Base-by-base conservation (phyloP, 352 stramenopile species). In the Globisporangium yorkense region DNA sequence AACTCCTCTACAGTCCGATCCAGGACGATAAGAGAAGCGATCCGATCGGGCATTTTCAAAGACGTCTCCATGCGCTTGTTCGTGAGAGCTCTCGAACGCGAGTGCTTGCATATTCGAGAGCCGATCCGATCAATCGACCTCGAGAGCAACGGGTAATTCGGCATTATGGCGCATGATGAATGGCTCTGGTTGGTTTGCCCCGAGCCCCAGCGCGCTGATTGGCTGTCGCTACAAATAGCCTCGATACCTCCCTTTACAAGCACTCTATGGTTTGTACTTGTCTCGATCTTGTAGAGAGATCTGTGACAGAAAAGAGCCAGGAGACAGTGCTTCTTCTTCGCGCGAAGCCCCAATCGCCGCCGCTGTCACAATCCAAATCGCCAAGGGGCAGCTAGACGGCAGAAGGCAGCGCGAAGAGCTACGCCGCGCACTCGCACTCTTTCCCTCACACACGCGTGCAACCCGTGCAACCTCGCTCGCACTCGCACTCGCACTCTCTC, bases 281-380 rank as follows among this genome's bases (percentile, higher is more conserved):
- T 20, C 15, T 46, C 18, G 41, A 16, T 47, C 41, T 47, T 47
- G 18, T 47, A 47, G 5, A 6, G 20, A 47, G 18, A 21, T 1
- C 0, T 20, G 6, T n/a, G 15, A 21, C 10, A 9, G 40, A 66
- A 48, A 61, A 61, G 29, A 57, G 31, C 31, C 53, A 43, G 15
- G 41, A 54, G 15, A 31, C 8, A 45, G 31, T 8, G n/a, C 33
- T 13, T 7, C 18, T n/a, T 24, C n/a, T 44, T 59, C 29, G n/a
- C 18, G 16, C 18, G 16, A 18, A 58, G 51, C 58, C 58, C 43
- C 21, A 62, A 62, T 56, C 57, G 51, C 54, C 41, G 37, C 52
- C 20, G 21, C 33, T 9, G 51, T 48, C 59, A 65, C 46, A 65
- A 65, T 59, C 53, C 44, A 57, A 65, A 44, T 50, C 45, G 53